These are phyloP conservation scores for Sequoiadendron giganteum DNA, from an alignment of 75 land plant species.

Conservation along the genomic window DNA sequence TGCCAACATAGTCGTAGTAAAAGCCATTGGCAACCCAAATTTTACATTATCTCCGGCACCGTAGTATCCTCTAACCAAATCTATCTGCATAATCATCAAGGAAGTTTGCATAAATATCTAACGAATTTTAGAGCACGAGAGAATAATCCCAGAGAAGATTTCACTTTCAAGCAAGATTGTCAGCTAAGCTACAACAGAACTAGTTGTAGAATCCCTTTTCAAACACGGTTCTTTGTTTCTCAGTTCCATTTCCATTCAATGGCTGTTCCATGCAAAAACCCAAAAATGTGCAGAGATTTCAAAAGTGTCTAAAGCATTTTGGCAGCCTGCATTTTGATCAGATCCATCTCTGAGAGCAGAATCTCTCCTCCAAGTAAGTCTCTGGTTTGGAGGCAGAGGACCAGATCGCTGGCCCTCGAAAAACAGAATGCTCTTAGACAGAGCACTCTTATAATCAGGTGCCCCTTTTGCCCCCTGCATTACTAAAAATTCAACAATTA, in stretches of 20 bases:
- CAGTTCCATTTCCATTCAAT: background rate
- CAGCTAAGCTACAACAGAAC: no score
- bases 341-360: slow-evolving; percentile 23
- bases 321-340: slow-evolving; percentile 11
- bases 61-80: slow-evolving; percentile 80
- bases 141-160: background rate
- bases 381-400: slow-evolving; percentile 14
- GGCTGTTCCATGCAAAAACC: background rate
- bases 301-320: background rate
- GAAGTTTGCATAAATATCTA: background rate
- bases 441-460: slow-evolving; percentile 15
- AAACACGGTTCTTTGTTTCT: no score
- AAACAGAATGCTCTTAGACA: slow-evolving; percentile 19
- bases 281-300: background rate
- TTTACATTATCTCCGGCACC: slow-evolving; percentile 87
- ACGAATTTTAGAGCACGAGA: no score
- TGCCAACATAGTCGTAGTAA: slow-evolving; percentile 64
- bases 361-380: slow-evolving; percentile 21
- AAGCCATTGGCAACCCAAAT: slow-evolving; percentile 81
- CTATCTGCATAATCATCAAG: slow-evolving; percentile 53
- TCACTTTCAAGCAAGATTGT: no score
- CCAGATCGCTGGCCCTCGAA: slow-evolving; percentile 32
- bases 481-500: background rate
- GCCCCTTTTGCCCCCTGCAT: background rate
- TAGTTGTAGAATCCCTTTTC: no score